Base-by-base conservation (phyloP, 2,329 filamentous ascomycete genomes). In the Emergomyces pasteurianus region DNA sequence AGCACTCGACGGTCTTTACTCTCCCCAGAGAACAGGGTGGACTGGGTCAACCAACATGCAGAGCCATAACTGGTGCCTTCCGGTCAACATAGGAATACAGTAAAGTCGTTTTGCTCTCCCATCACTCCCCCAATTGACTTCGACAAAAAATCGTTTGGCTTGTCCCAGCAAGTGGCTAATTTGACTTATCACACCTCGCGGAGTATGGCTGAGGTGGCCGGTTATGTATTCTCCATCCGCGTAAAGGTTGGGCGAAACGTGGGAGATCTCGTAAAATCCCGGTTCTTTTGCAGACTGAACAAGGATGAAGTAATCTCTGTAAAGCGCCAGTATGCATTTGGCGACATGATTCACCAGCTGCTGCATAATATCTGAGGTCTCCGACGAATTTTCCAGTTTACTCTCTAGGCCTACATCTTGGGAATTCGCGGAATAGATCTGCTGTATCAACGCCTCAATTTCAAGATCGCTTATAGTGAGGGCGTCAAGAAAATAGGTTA, bases 231-330 rank as follows among this genome's bases (percentile, higher is more conserved):
- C 69, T 36, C 62, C 64, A n/a, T 65, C 60, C 21, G 60, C 63
- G 43, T 64, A 63, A 28, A 71, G 55, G 21, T 61, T 62, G 16
- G 65, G 65, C 49, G 68, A 71, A 28, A 71, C 65, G 60, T 71
- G 68, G 60, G 67, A 69, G 31, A 71, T 70, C 58, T 70, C 68
- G 47, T 68, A 71, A 54, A 64, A 64, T 14, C 60, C 59, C 21
- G 66, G 65, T 46, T 67, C 64, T 34, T 67, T 61, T n/a, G 63
- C 65, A 28, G 64, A 65, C 54, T 64, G 63, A 40, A 63, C 65
- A 42, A 70, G 64, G 47, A 70, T 64, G 61, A 70, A 70, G 43
- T 66, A 70, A 47, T 70, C 64, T 36, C 65, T 66, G 60, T 71
- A 70, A 40, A 71, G 60, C 28, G 63, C 59, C 38, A 68, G 65